Conservation (phyloP, 805 yeast species). For the Wickerhamiella lipophila region DNA sequence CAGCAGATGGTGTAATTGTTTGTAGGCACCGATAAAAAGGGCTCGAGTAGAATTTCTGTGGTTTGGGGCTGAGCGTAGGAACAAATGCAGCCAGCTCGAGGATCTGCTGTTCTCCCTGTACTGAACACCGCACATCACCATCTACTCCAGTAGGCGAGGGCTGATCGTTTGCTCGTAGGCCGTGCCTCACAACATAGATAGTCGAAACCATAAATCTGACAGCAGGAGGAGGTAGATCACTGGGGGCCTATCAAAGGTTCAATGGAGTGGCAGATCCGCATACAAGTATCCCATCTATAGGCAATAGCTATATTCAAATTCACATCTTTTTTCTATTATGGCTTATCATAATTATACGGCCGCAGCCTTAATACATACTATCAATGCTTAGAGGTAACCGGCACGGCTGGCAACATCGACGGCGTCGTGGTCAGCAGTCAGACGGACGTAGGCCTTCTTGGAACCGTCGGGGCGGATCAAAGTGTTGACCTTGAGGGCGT, state of each 20-base stretch:
- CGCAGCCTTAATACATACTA: conserved; percentile 7
- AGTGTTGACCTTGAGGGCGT: conserved; percentile 87
- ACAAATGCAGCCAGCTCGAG: conserved; percentile 58
- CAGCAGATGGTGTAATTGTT: conserved; percentile 61
- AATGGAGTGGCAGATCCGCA: too few species aligned
- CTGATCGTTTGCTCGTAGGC: conserved; percentile 57
- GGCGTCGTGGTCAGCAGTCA: conserved; percentile 98
- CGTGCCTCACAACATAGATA: conserved; percentile 41
- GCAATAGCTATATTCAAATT: not conserved
- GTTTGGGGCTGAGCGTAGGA: conserved; percentile 39
- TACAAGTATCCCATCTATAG: too few species aligned
- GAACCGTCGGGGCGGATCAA: conserved; percentile 98
- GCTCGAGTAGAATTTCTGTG: conserved; percentile 59
- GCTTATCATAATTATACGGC: conserved; percentile 1
- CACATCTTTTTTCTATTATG: not conserved
- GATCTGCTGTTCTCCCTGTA: conserved; percentile 82
- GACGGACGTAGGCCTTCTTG: conserved; percentile 98
- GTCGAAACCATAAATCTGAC: conserved; percentile 23
- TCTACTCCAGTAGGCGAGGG: conserved; percentile 82
- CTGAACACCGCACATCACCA: conserved; percentile 78
- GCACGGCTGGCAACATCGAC: conserved; percentile 99
- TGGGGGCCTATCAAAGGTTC: too few species aligned
- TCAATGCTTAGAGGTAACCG: conserved; percentile 73
- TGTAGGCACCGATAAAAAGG: conserved; percentile 88
- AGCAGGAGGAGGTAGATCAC: too few species aligned